Base-by-base conservation (phyloP, 1,139 yeast species). In the Starmera stellimalicola region DNA sequence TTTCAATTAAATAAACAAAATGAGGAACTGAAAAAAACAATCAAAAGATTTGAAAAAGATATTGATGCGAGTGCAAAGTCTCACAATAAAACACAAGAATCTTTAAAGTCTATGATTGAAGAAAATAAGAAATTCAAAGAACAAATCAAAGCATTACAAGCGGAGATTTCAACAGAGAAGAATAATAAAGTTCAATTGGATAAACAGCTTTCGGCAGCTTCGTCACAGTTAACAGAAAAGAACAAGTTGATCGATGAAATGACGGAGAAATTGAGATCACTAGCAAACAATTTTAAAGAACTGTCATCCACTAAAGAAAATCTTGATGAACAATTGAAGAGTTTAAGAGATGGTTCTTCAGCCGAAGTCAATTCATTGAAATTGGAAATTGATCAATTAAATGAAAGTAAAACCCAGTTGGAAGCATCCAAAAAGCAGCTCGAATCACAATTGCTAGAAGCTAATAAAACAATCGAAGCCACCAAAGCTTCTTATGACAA, bases 1-100 rank as follows among this genome's bases (percentile, higher is more conserved):
- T 73, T 85, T 52, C 71, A 70, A 28, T 59, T 85, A 28, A 69
- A 76, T 1, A 73, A 73, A 38, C 76, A 74, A 24, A 77, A 77
- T 39, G 72, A 68, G 3, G 70, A 69, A 1, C 47, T 68, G 2
- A 80, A 74, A 32, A 62, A 62, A 29, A 60, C 59, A 11, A 53
- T 70, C 43, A 65, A 54, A 40, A 51, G 38, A 37, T 52, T 52
- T 53, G 71, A 58, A 33, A 71, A 65, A 31, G 72, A 70, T 11
- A 41, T 60, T 2, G 48, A 43, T 6, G 48, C 41, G 11, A 20
- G 42, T 3, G 19, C 39, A 0, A 55, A 54, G 30, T 47, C 48
- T 4, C 44, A 49, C n/a, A 55, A 54, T 18, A 60, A 51, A 27
- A 52, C 62, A 27, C 38, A 50, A 6, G 43, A 42, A 9, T 39